Conservation (phyloP, 805 yeast genomes). For the Lachancea mirantina region DNA sequence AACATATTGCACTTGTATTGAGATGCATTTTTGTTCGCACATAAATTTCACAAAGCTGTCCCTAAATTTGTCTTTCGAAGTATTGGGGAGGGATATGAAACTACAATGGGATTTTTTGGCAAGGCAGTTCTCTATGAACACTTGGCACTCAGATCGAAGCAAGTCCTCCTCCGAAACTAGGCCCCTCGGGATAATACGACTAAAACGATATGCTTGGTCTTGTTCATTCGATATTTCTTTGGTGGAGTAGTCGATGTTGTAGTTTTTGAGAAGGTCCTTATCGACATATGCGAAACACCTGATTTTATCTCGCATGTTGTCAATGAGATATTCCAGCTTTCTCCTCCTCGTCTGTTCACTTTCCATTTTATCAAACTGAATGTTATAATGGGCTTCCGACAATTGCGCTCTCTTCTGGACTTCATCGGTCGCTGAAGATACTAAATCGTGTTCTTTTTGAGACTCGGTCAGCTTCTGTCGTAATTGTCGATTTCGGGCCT, state of each 20-base stretch:
- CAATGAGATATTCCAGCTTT: constrained; percentile 44
- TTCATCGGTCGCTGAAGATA: constrained; percentile 17
- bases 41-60: constrained; percentile 2
- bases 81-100: constrained; percentile 19
- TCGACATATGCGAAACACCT: constrained; percentile 26
- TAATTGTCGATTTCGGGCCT: constrained; percentile 15
- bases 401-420: constrained; percentile 19
- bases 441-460: constrained; percentile 15
- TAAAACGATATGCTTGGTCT: constrained; percentile 12
- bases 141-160: constrained; percentile 22
- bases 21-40: neutral
- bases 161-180: constrained; percentile 17
- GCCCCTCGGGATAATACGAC: constrained; percentile 20
- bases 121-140: constrained; percentile 25
- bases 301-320: constrained; percentile 31
- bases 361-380: constrained; percentile 26
- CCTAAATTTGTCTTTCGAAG: constrained; percentile 3
- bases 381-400: constrained; percentile 19
- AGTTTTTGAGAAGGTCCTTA: constrained; percentile 1
- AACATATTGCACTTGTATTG: constrained; percentile 21
- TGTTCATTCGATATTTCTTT: constrained; percentile 6
- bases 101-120: constrained; percentile 17
- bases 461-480: constrained; percentile 19
- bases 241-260: constrained; percentile 15
- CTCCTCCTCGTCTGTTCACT: constrained; percentile 35